phyloP scores from a whole-genome alignment of 306 rosid genomes.

The Castanea mollissima region DNA sequence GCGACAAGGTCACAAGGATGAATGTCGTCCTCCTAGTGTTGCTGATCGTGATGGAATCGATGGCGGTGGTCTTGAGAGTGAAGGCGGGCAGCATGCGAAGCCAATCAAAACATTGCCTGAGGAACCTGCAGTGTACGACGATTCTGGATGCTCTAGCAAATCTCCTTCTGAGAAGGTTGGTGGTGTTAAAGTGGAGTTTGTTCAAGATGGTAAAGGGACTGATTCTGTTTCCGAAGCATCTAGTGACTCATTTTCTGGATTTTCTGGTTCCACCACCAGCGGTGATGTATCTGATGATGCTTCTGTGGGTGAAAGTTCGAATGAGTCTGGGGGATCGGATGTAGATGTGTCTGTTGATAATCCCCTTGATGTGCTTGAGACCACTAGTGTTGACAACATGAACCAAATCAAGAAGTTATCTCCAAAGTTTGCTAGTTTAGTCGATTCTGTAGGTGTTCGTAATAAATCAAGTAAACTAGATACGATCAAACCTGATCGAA shows the following conservation, averaged over 20 bases:
- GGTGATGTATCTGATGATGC: constrained; percentile 71
- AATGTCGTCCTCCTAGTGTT: constrained; percentile 59
- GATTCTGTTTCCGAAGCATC: constrained; percentile 55
- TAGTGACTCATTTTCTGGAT: constrained; percentile 76
- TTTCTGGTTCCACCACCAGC: constrained; percentile 47
- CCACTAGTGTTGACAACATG: constrained; percentile 22
- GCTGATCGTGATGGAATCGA: constrained; percentile 18
- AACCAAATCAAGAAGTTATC: constrained; percentile 52
- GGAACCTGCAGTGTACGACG: constrained; percentile 28
- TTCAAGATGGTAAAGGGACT: constrained; percentile 34
- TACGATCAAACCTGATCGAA: constrained; percentile 27
- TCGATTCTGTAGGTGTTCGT: constrained; percentile 52
- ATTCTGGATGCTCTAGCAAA: constrained; percentile 26
- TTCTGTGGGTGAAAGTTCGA: constrained; percentile 72
- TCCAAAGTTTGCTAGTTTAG: constrained; percentile 81
- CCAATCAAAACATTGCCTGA: constrained; percentile 21
- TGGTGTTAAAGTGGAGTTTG: constrained; percentile 38
- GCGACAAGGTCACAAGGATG: constrained; percentile 91
- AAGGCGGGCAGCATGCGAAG: constrained; percentile 9
- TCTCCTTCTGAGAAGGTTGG: constrained; percentile 39
- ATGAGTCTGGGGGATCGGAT: constrained; percentile 56
- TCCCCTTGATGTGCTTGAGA: constrained; percentile 37
- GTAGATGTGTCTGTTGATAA: constrained; percentile 44
- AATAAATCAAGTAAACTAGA: constrained; percentile 37
- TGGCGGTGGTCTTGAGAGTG: constrained; percentile 26